These are phyloP conservation scores for Apophysomyces variabilis DNA, from an alignment of 371 early-diverging fungal genomes.

Conservation along the genomic window DNA sequence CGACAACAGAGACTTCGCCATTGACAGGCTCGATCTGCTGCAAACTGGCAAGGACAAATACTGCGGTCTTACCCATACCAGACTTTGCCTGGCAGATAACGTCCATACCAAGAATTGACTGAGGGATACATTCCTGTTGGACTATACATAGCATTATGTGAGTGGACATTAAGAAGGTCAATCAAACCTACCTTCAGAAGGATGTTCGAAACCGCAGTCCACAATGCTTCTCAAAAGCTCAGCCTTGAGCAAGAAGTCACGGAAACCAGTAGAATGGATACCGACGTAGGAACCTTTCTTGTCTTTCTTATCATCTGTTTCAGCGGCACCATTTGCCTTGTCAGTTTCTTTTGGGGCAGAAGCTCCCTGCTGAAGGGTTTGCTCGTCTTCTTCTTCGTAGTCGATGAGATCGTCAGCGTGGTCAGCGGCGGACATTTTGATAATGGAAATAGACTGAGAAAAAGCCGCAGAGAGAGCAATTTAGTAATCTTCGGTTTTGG, in stretches of 20 bases:
- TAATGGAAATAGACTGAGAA: conserved; percentile 2
- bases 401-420: conserved; percentile 94
- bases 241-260: conserved; percentile 96
- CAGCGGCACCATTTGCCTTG: background rate
- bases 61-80: conserved; percentile 99
- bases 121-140: conserved; percentile 98
- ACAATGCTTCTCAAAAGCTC: conserved; percentile 94
- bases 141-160: conserved; percentile 56
- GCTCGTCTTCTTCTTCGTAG: conserved; percentile 87
- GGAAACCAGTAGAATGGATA: conserved; percentile 98
- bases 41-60: conserved; percentile 96
- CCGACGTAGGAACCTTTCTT: conserved; percentile 98
- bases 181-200: conserved; percentile 81
- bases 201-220: conserved; percentile 99
- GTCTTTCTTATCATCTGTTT: conserved; percentile 67
- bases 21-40: conserved; percentile 92
- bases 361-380: conserved; percentile 53
- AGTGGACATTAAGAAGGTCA: background rate
- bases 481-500: conserved; percentile 4
- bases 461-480: conserved; percentile 1
- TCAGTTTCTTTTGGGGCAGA: background rate
- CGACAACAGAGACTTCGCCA: conserved; percentile 85
- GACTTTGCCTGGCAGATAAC: conserved; percentile 99
- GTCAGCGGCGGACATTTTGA: conserved; percentile 60
- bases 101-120: conserved; percentile 96